phyloP scores from a whole-genome alignment of 305 asterid species.

The Vinca major region DNA sequence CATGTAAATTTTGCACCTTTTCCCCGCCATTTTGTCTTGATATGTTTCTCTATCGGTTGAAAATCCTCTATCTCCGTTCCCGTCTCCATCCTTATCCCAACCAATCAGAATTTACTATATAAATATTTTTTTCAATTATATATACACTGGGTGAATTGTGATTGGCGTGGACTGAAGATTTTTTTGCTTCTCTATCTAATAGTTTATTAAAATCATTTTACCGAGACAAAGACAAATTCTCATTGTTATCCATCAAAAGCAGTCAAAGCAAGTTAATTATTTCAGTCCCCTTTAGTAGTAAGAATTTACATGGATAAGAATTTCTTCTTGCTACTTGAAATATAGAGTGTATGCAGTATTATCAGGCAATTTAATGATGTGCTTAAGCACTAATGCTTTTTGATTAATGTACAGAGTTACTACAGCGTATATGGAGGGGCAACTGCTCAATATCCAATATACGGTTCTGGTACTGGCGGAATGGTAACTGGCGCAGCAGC shows the following conservation, averaged over 20 bases:
- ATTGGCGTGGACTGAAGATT: no score
- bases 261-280: neutral
- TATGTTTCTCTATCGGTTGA: neutral
- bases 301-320: no score
- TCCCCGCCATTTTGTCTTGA: neutral
- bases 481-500: slow-evolving; percentile 46
- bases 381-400: neutral
- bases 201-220: neutral
- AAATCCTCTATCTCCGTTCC: no score
- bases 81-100: no score
- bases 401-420: slow-evolving; percentile 44
- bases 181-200: no score
- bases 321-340: no score
- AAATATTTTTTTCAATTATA: no score
- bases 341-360: neutral
- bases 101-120: no score
- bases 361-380: neutral
- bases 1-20: neutral
- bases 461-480: slow-evolving; percentile 52
- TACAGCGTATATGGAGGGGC: slow-evolving; percentile 79
- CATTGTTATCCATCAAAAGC: neutral
- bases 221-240: neutral
- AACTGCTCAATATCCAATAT: slow-evolving; percentile 53
- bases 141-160: no score
- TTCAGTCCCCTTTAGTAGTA: no score